Percentiles rank a stretch among this genome's conserved stretches.
phyloP scores from a whole-genome alignment of 305 asterid species.

The Petunia hybrid region DNA sequence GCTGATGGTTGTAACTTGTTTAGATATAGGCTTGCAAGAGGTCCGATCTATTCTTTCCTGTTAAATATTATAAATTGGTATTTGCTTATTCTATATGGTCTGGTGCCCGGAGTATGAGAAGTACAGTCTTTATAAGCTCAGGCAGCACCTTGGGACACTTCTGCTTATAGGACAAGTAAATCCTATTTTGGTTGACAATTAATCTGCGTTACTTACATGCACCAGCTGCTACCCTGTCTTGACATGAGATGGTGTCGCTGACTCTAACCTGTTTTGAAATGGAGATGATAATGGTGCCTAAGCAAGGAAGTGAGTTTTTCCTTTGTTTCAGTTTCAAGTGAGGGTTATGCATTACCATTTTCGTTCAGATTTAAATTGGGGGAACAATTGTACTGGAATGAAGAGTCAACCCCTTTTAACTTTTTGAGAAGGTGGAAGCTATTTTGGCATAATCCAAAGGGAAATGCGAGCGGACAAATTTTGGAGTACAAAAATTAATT shows the following conservation, averaged over 20 bases:
- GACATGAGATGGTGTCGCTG: neutral
- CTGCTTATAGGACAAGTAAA: neutral
- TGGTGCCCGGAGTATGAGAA: neutral
- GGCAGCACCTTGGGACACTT: neutral
- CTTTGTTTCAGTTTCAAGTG: slow-evolving; percentile 15
- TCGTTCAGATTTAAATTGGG: slow-evolving; percentile 15
- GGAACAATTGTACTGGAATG: neutral
- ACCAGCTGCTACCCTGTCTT: neutral
- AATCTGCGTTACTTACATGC: neutral
- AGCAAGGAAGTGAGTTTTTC: neutral
- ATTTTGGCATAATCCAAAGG: neutral
- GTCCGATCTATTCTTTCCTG: neutral
- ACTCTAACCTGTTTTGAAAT: neutral
- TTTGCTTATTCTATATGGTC: neutral
- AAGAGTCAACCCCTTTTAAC: neutral
- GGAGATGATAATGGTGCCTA: neutral
- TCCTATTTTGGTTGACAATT: neutral
- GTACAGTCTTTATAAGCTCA: neutral
- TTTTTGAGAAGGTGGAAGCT: neutral
- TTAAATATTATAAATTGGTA: neutral
- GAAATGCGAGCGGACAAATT: neutral
- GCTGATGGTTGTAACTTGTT: slow-evolving; percentile 5
- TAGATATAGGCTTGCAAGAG: neutral
- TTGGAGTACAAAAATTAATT: neutral
- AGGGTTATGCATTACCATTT: neutral